phyloP scores from a whole-genome alignment of 345 rosid species.

The Passiflora organensis region DNA sequence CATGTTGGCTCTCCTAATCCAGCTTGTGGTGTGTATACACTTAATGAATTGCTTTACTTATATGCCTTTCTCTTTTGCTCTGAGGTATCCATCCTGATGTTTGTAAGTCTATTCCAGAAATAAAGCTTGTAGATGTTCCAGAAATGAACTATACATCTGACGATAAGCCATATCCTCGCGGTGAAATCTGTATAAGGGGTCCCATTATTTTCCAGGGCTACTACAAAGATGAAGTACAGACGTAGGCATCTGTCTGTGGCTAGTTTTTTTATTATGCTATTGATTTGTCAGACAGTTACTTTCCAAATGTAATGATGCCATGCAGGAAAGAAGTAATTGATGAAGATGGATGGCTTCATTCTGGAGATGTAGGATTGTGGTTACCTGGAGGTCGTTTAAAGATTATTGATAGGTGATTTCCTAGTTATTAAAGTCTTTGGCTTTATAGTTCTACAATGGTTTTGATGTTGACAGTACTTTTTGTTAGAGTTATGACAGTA shows the following conservation, averaged over 20 bases:
- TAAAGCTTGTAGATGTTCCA: slow-evolving; percentile 93
- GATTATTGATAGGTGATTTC: slow-evolving; percentile 80
- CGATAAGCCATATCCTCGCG: slow-evolving; percentile 85
- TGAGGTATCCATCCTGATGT: background rate
- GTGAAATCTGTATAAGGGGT: slow-evolving; percentile 97
- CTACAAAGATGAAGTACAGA: slow-evolving; percentile 86
- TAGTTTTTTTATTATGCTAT: slow-evolving; percentile 8
- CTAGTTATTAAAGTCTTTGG: background rate
- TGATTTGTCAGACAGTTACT: slow-evolving; percentile 4
- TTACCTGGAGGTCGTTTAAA: slow-evolving; percentile 85
- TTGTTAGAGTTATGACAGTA: background rate
- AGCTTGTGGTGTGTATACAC: slow-evolving; percentile 61
- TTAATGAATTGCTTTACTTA: background rate
- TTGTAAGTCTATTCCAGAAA: slow-evolving; percentile 43
- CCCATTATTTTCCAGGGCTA: slow-evolving; percentile 80
- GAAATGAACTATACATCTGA: slow-evolving; percentile 93
- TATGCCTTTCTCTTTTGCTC: slow-evolving; percentile 1
- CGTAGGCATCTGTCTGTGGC: slow-evolving; percentile 38
- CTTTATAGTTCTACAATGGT: background rate
- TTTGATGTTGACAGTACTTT: too few relatives aligned
- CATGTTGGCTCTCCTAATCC: slow-evolving; percentile 97
- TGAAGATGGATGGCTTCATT: slow-evolving; percentile 95
- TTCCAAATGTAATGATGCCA: slow-evolving; percentile 11
- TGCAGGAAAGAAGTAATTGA: slow-evolving; percentile 84
- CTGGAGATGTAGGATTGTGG: slow-evolving; percentile 96